These are phyloP conservation scores for Solanum hybrid DNA, from an alignment of 305 asterid genomes.

Conservation along the genomic window DNA sequence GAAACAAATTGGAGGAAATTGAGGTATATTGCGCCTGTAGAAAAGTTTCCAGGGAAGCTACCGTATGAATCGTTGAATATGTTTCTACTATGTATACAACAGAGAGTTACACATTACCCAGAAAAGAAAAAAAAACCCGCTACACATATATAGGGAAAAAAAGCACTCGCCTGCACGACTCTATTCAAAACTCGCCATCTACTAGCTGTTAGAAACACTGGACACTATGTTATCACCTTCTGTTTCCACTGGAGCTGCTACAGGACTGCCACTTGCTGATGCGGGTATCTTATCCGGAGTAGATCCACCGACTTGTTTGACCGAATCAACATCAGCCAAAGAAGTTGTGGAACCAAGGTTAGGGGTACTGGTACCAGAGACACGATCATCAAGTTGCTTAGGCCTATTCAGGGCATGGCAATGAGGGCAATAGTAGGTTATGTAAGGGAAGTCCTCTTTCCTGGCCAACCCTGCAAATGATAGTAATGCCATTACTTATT, in stretches of 20 bases:
- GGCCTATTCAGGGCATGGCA: slow-evolving; percentile 69
- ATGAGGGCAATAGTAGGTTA: slow-evolving; percentile 89
- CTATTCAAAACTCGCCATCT: slow-evolving; percentile 2
- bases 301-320: slow-evolving; percentile 14
- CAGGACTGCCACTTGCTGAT: background rate
- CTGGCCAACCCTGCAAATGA: slow-evolving; percentile 68
- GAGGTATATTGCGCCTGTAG: background rate
- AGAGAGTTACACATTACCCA: background rate
- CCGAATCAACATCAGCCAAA: slow-evolving; percentile 20
- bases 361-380: slow-evolving; percentile 30
- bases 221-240: background rate
- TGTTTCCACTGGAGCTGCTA: background rate
- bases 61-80: background rate
- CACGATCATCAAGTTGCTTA: slow-evolving; percentile 32
- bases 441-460: slow-evolving; percentile 70
- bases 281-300: background rate
- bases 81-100: slow-evolving; percentile 3
- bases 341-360: slow-evolving; percentile 17
- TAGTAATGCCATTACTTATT: background rate
- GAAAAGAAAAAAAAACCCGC: background rate
- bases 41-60: background rate
- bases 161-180: background rate
- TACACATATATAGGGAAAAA: background rate
- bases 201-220: background rate
- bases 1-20: background rate